Conservation (phyloP, 768 basidiomycete species). For the Phlebiopsis flavidoalba region DNA sequence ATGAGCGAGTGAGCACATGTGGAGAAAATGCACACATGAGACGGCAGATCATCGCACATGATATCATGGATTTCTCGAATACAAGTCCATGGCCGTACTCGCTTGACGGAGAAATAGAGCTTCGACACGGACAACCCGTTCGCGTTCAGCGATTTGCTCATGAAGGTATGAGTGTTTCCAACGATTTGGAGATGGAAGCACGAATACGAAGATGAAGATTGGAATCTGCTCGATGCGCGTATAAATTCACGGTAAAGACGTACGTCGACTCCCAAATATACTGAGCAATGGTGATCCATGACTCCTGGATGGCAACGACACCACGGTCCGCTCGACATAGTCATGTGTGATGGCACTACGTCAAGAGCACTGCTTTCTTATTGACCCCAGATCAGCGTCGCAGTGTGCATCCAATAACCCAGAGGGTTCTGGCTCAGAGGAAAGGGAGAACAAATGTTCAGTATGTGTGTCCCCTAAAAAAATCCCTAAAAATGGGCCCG, state of each 20-base stretch:
- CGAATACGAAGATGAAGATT: neutral
- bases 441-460: neutral
- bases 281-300: neutral
- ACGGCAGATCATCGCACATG: neutral
- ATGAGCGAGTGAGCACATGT: neutral
- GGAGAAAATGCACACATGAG: neutral
- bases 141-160: neutral
- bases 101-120: neutral
- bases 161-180: neutral
- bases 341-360: slow-evolving; percentile 1
- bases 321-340: neutral
- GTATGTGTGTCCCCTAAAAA: neutral
- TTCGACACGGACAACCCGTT: neutral
- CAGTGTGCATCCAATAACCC: neutral
- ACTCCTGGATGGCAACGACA: neutral
- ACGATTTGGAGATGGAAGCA: neutral
- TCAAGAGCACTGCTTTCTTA: neutral
- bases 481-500: neutral
- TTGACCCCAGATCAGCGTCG: neutral
- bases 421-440: neutral
- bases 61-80: neutral
- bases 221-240: neutral
- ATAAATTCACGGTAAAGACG: neutral
- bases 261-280: neutral
- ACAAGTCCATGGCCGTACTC: neutral